Percentiles rank a stretch among this genome's conserved stretches.
Evolutionary conservation across 192 early-diverging fungal species (phyloP).

Genomic region (Phlyctochytrium planicorne): DNA sequence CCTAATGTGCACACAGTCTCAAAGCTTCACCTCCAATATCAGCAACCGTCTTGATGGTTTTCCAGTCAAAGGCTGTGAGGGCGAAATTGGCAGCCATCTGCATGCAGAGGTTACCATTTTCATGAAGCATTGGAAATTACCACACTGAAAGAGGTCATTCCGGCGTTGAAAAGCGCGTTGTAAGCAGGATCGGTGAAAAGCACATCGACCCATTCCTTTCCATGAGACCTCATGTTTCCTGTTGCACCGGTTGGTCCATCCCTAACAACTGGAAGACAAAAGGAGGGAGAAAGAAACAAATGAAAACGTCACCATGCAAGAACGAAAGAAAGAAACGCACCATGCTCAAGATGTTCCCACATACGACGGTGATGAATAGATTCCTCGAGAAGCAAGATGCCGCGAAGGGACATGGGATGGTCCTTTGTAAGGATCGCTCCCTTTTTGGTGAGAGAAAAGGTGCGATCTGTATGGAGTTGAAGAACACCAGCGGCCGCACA

Average conservation of each 20-base stretch:
- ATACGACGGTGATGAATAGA: background rate
- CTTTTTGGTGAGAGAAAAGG: background rate
- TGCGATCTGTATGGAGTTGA: background rate
- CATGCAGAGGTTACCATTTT: no score
- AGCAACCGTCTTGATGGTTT: conserved; percentile 1
- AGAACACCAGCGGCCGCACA: background rate
- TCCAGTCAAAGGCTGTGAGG: background rate
- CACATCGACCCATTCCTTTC: background rate
- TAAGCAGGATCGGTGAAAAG: background rate
- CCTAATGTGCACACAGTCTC: no score
- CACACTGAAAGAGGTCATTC: background rate
- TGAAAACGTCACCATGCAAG: no score
- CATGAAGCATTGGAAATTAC: conserved; percentile 4
- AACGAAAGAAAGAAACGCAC: no score
- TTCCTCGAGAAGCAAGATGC: conserved; percentile 1
- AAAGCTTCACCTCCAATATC: conserved; percentile 5
- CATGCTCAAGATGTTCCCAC: background rate
- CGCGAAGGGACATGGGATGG: background rate
- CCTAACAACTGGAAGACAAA: no score
- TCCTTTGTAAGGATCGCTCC: background rate
- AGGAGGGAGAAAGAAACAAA: no score
- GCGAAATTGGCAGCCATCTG: background rate
- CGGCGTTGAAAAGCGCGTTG: background rate
- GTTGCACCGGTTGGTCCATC: no score
- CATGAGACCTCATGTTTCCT: no score